Percentiles rank a stretch among this genome's conserved stretches.
These are phyloP conservation scores for Leccinum rimulosum DNA, from an alignment of 768 basidiomycete genomes.

Conservation along the genomic window DNA sequence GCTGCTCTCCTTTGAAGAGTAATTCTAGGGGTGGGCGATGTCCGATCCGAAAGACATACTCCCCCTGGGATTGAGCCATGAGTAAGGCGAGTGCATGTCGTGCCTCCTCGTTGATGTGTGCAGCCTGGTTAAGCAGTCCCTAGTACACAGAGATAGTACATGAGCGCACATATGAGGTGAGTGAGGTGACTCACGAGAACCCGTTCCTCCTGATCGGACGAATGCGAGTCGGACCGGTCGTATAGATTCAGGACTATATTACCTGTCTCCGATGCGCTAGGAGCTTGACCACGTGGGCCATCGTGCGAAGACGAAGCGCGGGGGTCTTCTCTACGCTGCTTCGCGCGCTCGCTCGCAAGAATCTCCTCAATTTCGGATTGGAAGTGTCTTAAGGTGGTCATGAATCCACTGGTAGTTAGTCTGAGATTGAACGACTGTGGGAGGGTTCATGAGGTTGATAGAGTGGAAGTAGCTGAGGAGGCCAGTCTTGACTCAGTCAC, in stretches of 20 bases:
- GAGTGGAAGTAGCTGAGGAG: constrained; percentile 1
- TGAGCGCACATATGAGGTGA: background rate
- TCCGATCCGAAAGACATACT: constrained; percentile 75
- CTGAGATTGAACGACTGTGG: constrained; percentile 2
- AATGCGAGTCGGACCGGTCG: constrained; percentile 3
- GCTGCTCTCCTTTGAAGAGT: constrained; percentile 52
- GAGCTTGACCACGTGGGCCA: constrained; percentile 50
- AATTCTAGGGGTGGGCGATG: constrained; percentile 54
- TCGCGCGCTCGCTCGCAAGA: constrained; percentile 61
- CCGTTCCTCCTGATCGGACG: constrained; percentile 17
- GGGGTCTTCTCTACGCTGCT: constrained; percentile 45
- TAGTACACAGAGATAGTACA: background rate
- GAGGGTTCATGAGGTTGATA: constrained; percentile 15
- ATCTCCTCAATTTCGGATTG: constrained; percentile 81
- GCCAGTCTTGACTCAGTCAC: background rate
- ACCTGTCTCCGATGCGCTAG: background rate
- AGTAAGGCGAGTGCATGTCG: constrained; percentile 64
- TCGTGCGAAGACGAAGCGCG: constrained; percentile 18
- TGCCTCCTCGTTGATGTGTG: constrained; percentile 49
- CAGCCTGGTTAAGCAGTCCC: constrained; percentile 41
- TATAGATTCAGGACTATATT: background rate
- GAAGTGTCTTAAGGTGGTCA: constrained; percentile 36
- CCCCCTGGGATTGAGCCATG: constrained; percentile 66
- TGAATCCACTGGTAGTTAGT: constrained; percentile 6
- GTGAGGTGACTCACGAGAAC: constrained; percentile 14